phyloP scores from a whole-genome alignment of 2,329 filamentous ascomycete species.

The Madurella fahalii region DNA sequence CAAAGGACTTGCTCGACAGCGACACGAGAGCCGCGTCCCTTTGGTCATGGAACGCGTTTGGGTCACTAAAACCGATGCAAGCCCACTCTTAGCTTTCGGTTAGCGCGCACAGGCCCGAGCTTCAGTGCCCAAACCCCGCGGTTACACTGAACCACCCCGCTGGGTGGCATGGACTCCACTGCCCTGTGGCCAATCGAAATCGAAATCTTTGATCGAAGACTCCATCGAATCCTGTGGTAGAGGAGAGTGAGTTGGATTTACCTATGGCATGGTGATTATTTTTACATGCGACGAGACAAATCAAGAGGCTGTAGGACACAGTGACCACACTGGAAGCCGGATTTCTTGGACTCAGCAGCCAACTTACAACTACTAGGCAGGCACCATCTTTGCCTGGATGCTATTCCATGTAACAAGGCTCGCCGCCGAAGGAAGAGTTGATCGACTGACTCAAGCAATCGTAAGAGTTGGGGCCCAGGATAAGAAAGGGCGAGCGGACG shows the following conservation, averaged over 20 bases:
- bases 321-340: too few species aligned
- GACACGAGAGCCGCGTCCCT: too few species aligned
- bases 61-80: neutral
- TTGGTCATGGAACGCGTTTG: neutral
- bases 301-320: too few species aligned
- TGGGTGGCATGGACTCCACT: neutral
- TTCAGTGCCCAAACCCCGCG: constrained; percentile 3
- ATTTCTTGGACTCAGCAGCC: too few species aligned
- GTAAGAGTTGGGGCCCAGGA: neutral
- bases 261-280: too few species aligned
- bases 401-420: neutral
- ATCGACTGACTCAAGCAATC: neutral
- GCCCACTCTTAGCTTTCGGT: neutral
- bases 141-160: neutral
- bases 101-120: neutral
- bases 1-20: too few species aligned
- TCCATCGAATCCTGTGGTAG: too few species aligned
- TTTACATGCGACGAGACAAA: too few species aligned
- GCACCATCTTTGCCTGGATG: neutral
- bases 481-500: neutral
- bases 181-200: too few species aligned
- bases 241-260: too few species aligned
- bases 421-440: neutral
- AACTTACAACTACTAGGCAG: too few species aligned
- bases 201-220: too few species aligned